These are phyloP conservation scores for Spatholobus suberectus DNA, from an alignment of 306 rosid species.

Conservation along the genomic window DNA sequence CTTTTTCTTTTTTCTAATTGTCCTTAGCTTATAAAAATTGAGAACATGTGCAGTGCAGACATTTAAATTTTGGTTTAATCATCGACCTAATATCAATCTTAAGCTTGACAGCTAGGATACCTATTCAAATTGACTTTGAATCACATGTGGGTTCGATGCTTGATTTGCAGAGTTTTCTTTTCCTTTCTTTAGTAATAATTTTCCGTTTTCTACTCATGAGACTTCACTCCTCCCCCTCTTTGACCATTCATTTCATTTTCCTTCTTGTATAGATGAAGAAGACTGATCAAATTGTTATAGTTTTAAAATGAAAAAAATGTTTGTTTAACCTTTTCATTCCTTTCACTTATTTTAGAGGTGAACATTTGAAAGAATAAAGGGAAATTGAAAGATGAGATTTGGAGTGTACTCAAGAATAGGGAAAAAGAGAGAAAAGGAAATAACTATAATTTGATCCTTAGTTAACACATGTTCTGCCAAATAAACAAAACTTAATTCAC, in stretches of 20 bases:
- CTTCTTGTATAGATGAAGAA: neutral
- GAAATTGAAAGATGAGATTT: neutral
- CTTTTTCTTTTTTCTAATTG: too few relatives aligned
- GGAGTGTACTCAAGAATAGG: neutral
- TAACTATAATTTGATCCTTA: neutral
- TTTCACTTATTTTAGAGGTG: neutral
- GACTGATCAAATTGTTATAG: neutral
- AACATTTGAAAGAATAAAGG: neutral
- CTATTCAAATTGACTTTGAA: neutral
- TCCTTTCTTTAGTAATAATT: neutral
- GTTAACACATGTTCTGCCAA: neutral
- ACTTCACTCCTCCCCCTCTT: neutral
- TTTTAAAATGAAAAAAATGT: neutral
- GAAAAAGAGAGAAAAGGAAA: neutral
- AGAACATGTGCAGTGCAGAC: neutral
- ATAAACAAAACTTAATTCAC: neutral
- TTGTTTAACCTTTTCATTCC: neutral
- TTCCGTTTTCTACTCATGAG: neutral
- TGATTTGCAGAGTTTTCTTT: neutral
- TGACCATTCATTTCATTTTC: neutral
- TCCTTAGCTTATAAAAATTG: too few relatives aligned
- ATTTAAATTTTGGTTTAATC: conserved; percentile 1
- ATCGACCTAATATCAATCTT: neutral
- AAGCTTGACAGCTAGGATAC: neutral
- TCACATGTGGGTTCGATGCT: neutral